phyloP scores from a whole-genome alignment of 805 yeast species.

The Candida tammaniensis region DNA sequence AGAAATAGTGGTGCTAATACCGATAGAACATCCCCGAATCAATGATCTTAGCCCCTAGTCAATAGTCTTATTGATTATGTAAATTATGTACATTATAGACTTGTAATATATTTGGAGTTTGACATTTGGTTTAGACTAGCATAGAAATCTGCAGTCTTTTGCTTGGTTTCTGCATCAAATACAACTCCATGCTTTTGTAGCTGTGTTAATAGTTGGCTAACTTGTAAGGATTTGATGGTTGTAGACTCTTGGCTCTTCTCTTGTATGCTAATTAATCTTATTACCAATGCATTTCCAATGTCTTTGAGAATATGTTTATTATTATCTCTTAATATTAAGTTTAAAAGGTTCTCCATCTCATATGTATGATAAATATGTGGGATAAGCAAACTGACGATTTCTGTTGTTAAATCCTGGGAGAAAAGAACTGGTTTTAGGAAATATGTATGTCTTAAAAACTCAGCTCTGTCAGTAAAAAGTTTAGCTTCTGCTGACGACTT shows the following conservation, averaged over 20 bases:
- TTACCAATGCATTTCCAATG: constrained; percentile 18
- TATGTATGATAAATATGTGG: constrained; percentile 1
- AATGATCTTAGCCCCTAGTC: background rate
- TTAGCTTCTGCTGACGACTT: background rate
- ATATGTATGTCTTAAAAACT: constrained; percentile 9
- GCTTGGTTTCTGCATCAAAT: background rate
- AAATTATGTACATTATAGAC: constrained; percentile 6
- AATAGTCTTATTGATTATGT: constrained; percentile 1
- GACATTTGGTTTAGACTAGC: background rate
- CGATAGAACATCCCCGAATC: background rate
- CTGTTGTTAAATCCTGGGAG: background rate
- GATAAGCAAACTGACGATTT: background rate
- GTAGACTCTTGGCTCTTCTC: no score
- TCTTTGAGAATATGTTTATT: constrained; percentile 8
- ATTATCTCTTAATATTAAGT: constrained; percentile 1
- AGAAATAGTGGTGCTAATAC: background rate
- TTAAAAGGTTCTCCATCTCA: constrained; percentile 12
- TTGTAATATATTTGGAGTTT: constrained; percentile 4
- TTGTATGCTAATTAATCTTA: constrained; percentile 14
- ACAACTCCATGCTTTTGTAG: constrained; percentile 4
- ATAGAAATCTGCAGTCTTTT: constrained; percentile 2
- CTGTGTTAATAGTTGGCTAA: constrained; percentile 20
- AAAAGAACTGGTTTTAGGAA: constrained; percentile 10
- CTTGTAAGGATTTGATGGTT: constrained; percentile 16
- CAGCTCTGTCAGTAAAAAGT: background rate